Percentiles rank a stretch among this genome's conserved stretches.
Evolutionary conservation across 257 asterid genomes (phyloP).

Genomic region (Jaltomata sinuosa): DNA sequence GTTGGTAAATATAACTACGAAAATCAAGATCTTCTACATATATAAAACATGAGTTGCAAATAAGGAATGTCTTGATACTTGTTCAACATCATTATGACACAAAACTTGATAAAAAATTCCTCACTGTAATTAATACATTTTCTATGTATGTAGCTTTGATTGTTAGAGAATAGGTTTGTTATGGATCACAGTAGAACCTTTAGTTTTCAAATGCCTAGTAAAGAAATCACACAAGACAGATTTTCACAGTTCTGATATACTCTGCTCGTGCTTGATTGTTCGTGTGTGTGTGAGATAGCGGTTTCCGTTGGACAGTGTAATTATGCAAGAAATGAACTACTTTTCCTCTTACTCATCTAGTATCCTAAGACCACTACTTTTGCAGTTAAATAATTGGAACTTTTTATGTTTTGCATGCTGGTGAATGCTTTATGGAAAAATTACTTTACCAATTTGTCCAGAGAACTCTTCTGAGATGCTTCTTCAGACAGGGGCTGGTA

Average conservation of each 20-base stretch:
- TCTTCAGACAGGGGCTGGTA: conserved; percentile 95
- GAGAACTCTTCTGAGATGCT: conserved; percentile 32
- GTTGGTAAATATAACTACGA: background rate
- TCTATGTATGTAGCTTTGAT: background rate
- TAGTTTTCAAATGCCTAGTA: background rate
- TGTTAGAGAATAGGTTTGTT: background rate
- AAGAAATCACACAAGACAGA: background rate
- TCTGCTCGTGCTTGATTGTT: background rate
- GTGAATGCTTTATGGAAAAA: background rate
- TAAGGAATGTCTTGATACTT: background rate
- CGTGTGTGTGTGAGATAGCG: background rate
- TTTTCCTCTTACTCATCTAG: background rate
- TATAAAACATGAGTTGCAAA: background rate
- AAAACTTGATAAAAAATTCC: background rate
- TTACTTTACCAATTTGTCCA: background rate
- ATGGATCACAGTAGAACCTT: background rate
- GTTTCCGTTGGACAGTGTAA: background rate
- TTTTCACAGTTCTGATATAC: background rate
- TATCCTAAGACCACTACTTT: background rate
- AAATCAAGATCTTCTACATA: background rate
- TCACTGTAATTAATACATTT: background rate
- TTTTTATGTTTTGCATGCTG: background rate
- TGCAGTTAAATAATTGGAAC: background rate
- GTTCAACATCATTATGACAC: background rate
- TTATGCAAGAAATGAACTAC: background rate